A percentile compares a stretch with the other conserved stretches of the same genome.
Evolutionary conservation across 345 rosid species (phyloP).

Genomic region (Lepidium africanum): DNA sequence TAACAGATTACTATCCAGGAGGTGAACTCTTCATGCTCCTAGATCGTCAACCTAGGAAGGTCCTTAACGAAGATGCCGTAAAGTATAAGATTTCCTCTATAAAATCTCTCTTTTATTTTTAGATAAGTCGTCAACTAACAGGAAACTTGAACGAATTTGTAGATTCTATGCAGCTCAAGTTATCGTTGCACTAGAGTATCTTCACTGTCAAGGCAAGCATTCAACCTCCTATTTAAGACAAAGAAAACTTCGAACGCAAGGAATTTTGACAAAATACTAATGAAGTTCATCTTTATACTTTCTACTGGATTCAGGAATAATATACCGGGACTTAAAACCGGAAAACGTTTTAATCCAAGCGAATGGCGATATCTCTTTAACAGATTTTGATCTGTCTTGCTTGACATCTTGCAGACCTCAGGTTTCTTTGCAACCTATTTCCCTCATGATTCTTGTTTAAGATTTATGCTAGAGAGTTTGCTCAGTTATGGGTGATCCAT

Average conservation of each 20-base stretch:
- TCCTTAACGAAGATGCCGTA: constrained; percentile 87
- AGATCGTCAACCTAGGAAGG: constrained; percentile 76
- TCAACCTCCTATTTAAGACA: neutral
- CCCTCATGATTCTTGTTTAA: neutral
- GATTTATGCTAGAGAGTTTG: neutral
- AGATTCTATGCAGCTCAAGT: constrained; percentile 94
- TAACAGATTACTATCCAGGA: constrained; percentile 91
- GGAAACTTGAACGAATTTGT: neutral
- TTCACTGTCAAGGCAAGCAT: constrained; percentile 84
- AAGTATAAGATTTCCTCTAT: constrained; percentile 35
- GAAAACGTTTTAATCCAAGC: constrained; percentile 77
- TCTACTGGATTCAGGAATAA: constrained; percentile 49
- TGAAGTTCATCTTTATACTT: neutral
- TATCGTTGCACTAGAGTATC: constrained; percentile 84
- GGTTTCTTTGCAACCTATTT: constrained; percentile 24
- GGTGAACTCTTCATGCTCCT: constrained; percentile 92
- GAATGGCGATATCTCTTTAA: constrained; percentile 68
- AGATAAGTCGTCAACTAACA: neutral
- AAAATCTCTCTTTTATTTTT: neutral
- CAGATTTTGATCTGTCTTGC: constrained; percentile 94
- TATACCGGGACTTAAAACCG: constrained; percentile 88
- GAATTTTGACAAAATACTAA: too few species aligned
- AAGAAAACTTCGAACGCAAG: neutral
- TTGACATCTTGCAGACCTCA: constrained; percentile 92
- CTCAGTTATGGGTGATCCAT: neutral